Conservation (phyloP, 495 filamentous ascomycete species). For the Tuber indicum region DNA sequence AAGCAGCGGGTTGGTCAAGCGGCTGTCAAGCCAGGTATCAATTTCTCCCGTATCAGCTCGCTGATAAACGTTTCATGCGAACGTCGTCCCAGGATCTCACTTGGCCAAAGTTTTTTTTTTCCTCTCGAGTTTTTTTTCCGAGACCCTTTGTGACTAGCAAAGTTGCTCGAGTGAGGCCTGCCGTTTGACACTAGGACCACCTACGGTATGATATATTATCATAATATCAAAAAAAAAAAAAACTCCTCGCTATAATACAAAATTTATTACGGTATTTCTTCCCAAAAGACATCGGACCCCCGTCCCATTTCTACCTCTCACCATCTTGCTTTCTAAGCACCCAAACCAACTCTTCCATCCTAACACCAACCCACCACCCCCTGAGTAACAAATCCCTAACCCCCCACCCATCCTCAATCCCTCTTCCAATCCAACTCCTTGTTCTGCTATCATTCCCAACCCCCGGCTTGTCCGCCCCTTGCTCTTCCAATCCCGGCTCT, state of each 20-base stretch:
- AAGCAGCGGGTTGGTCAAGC: too few species aligned
- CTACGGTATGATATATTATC: too few species aligned
- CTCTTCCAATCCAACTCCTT: slow-evolving; percentile 38
- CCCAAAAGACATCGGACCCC: background rate
- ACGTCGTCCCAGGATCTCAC: too few species aligned
- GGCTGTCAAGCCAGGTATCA: too few species aligned
- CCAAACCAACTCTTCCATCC: slow-evolving; percentile 55
- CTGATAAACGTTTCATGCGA: too few species aligned
- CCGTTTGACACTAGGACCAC: background rate
- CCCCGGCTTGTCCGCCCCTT: slow-evolving; percentile 24
- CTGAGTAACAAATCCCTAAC: slow-evolving; percentile 41
- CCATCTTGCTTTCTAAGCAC: slow-evolving; percentile 50
- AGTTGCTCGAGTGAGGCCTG: too few species aligned
- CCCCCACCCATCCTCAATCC: slow-evolving; percentile 40
- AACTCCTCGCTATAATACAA: background rate
- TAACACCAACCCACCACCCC: slow-evolving; percentile 60
- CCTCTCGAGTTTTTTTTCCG: too few species aligned
- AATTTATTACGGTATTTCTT: background rate
- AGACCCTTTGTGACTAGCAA: too few species aligned
- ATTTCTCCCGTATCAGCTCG: too few species aligned
- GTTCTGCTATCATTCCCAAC: slow-evolving; percentile 44
- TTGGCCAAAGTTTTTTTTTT: too few species aligned
- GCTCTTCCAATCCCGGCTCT: slow-evolving; percentile 38
- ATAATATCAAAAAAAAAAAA: background rate
- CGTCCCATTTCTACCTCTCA: background rate